phyloP scores from a whole-genome alignment of 2,329 filamentous ascomycete genomes.

The Botrytis deweyae region DNA sequence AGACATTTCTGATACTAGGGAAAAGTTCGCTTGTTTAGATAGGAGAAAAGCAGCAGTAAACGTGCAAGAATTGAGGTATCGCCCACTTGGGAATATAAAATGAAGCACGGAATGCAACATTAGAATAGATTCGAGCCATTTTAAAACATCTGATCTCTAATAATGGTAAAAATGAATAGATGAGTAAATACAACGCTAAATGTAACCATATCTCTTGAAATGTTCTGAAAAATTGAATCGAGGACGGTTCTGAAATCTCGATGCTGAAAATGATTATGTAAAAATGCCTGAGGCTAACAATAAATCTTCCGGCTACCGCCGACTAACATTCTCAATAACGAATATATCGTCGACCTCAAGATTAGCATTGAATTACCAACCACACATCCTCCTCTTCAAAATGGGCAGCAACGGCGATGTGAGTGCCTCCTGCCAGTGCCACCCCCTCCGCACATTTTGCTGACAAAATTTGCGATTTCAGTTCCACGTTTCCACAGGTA shows the following conservation, averaged over 20 bases:
- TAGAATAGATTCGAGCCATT: background rate
- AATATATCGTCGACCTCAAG: conserved; percentile 15
- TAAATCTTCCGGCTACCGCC: conserved; percentile 18
- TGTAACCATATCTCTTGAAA: background rate
- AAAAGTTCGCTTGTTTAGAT: conserved; percentile 1
- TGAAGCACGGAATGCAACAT: background rate
- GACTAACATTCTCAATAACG: conserved; percentile 21
- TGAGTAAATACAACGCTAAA: background rate
- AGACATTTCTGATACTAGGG: background rate
- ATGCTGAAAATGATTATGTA: background rate
- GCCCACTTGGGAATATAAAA: background rate
- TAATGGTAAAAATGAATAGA: background rate
- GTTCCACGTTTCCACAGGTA: conserved; percentile 29
- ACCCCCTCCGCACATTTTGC: background rate
- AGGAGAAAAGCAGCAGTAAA: background rate
- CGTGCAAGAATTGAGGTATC: background rate
- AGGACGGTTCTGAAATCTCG: background rate
- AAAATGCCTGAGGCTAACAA: background rate
- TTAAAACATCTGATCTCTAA: too few species aligned
- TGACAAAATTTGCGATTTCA: conserved; percentile 20
- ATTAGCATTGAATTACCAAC: conserved; percentile 13
- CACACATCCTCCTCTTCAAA: background rate
- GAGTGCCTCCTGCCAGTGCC: background rate
- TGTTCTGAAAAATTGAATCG: background rate
- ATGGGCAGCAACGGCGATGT: conserved; percentile 21